Percentiles rank a stretch among this genome's conserved stretches.
Conservation (phyloP, 345 rosid species). For the Sisymbrium altissimum region DNA sequence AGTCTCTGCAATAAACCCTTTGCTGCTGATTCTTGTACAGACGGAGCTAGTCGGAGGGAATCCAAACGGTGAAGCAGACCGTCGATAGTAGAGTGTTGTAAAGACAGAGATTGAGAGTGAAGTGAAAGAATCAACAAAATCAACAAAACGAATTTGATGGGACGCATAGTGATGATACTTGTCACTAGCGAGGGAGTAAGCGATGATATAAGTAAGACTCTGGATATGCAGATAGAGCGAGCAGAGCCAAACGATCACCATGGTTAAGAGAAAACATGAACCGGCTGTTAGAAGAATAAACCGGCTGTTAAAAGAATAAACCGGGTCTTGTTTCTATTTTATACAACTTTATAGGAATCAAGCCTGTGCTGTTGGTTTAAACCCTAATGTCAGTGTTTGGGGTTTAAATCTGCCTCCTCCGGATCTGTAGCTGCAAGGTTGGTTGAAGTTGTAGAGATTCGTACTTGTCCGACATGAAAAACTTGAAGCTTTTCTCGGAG, state of each 20-base stretch:
- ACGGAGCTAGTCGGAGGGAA: conserved; percentile 48
- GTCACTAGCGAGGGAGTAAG: not conserved
- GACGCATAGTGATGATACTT: conserved; percentile 19
- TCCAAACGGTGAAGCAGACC: conserved; percentile 54
- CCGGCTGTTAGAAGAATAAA: not conserved
- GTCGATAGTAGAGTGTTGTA: conserved; percentile 32
- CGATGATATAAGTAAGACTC: not conserved
- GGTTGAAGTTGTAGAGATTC: not conserved
- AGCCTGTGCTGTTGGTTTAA: not conserved
- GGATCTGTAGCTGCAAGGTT: conserved; percentile 11
- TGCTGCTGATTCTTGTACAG: conserved; percentile 75
- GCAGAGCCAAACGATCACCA: not conserved
- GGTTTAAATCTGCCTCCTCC: conserved; percentile 14
- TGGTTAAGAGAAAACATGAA: not conserved
- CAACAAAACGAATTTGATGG: conserved; percentile 14
- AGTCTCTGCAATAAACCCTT: conserved; percentile 61
- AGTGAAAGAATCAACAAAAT: conserved; percentile 16
- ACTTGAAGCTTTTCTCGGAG: conserved; percentile 66
- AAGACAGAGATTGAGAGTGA: conserved; percentile 1
- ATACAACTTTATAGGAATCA: not conserved
- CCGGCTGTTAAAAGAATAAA: not conserved
- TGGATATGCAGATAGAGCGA: not conserved
- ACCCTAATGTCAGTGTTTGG: conserved; percentile 22
- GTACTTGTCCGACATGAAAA: conserved; percentile 45
- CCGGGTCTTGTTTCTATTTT: not conserved